These are phyloP conservation scores for Erysimum cheiri DNA, from an alignment of 441 rosid species.

Conservation along the genomic window DNA sequence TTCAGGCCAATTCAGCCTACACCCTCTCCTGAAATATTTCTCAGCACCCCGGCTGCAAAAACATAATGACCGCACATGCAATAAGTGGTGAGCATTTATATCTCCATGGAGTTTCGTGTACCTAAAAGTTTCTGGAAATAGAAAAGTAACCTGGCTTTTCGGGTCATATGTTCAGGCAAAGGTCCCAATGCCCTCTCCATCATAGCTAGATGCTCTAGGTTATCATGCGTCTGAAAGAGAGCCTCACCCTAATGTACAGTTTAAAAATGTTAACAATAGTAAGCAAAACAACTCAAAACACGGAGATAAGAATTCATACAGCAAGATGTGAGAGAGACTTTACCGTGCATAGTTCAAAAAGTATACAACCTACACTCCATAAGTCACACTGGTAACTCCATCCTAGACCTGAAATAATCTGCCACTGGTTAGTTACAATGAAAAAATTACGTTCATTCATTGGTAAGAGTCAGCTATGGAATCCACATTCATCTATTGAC, in stretches of 20 bases:
- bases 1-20: constrained; percentile 81
- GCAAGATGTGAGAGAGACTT: constrained; percentile 35
- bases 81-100: constrained; percentile 3
- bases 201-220: constrained; percentile 89
- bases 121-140: constrained; percentile 1
- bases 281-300: constrained; percentile 19
- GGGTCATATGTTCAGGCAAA: constrained; percentile 75
- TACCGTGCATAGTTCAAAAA: constrained; percentile 76
- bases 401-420: constrained; percentile 68
- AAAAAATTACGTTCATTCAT: neutral
- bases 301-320: neutral
- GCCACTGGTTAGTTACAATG: constrained; percentile 15
- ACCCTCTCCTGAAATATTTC: constrained; percentile 71
- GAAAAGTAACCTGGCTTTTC: constrained; percentile 60
- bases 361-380: constrained; percentile 89
- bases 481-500: constrained; percentile 2
- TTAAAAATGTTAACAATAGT: constrained; percentile 13
- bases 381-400: constrained; percentile 92
- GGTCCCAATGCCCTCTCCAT: constrained; percentile 92
- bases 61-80: constrained; percentile 22
- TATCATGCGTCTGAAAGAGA: constrained; percentile 83
- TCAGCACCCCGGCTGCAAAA: constrained; percentile 69
- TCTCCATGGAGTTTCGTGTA: neutral
- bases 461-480: constrained; percentile 13
- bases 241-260: constrained; percentile 67